phyloP scores from a whole-genome alignment of 2,329 filamentous ascomycete genomes.

The Alternaria infectoria region DNA sequence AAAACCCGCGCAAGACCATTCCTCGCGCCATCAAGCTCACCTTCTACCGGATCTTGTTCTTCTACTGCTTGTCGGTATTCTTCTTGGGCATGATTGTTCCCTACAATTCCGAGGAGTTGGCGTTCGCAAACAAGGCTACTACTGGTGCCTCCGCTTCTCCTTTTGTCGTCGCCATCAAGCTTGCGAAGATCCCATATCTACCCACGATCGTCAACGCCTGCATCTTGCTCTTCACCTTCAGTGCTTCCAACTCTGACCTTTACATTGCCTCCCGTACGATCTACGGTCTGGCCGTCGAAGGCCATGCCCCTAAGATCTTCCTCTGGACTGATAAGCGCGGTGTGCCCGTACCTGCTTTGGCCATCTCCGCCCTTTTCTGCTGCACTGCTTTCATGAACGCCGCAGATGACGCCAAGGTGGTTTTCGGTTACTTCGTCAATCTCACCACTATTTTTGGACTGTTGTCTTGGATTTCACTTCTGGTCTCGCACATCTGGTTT shows the following conservation, averaged over 20 bases:
- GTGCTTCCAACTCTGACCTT: slow-evolving; percentile 76
- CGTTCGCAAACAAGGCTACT: slow-evolving; percentile 61
- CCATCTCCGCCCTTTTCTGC: slow-evolving; percentile 65
- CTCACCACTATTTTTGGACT: slow-evolving; percentile 51
- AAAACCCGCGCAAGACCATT: slow-evolving; percentile 78
- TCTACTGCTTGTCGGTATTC: slow-evolving; percentile 77
- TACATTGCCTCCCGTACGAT: slow-evolving; percentile 77
- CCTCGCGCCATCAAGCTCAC: slow-evolving; percentile 80
- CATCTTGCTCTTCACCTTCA: slow-evolving; percentile 78
- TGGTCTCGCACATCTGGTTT: slow-evolving; percentile 58
- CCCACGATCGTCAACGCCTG: slow-evolving; percentile 75
- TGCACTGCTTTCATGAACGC: slow-evolving; percentile 69
- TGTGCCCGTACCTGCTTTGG: slow-evolving; percentile 72
- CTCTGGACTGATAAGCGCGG: slow-evolving; percentile 73
- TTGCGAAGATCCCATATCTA: slow-evolving; percentile 67
- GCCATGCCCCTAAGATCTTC: slow-evolving; percentile 74
- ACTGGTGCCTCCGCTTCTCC: slow-evolving; percentile 67
- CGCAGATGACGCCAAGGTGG: slow-evolving; percentile 46
- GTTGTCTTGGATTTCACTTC: slow-evolving; percentile 58
- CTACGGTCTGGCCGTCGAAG: slow-evolving; percentile 74
- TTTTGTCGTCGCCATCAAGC: slow-evolving; percentile 74
- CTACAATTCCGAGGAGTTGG: slow-evolving; percentile 68
- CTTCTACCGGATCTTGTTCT: slow-evolving; percentile 81
- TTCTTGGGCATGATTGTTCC: slow-evolving; percentile 79
- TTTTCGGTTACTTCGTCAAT: slow-evolving; percentile 59